These are phyloP conservation scores for Crithidia brevicula DNA, from an alignment of 208 protist genomes.

Conservation along the genomic window DNA sequence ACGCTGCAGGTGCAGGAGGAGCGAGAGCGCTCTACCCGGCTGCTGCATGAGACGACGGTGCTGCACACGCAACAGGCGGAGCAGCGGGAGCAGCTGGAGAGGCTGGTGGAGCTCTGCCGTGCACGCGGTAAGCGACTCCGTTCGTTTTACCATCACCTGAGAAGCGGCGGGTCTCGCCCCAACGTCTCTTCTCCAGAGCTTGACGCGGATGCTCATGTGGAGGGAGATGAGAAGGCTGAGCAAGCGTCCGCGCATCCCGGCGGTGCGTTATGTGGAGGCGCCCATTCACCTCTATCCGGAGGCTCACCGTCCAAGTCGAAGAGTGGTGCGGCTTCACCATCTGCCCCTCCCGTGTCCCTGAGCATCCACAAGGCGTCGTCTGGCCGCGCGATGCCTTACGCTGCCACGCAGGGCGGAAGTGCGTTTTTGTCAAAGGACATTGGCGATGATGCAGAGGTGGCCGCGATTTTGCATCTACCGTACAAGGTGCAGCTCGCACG, in stretches of 20 bases:
- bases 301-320: no score
- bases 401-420: no score
- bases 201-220: no score
- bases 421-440: background rate
- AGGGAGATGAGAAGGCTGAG: background rate
- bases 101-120: conserved; percentile 42
- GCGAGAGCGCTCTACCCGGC: conserved; percentile 57
- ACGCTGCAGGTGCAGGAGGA: conserved; percentile 70
- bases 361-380: conserved; percentile 11
- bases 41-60: conserved; percentile 70
- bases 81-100: conserved; percentile 40
- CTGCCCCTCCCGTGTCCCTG: background rate
- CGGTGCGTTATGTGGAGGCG: no score
- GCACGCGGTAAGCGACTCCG: conserved; percentile 29
- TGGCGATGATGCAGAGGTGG: conserved; percentile 24
- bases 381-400: background rate
- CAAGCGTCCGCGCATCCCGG: no score
- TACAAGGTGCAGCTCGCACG: conserved; percentile 30
- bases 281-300: no score
- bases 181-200: no score
- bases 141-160: conserved; percentile 5
- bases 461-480: conserved; percentile 11
- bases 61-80: conserved; percentile 50
- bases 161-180: no score
- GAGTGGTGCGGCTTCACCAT: background rate